Conservation (phyloP, 768 basidiomycete species). For the Naganishia randhawae region DNA sequence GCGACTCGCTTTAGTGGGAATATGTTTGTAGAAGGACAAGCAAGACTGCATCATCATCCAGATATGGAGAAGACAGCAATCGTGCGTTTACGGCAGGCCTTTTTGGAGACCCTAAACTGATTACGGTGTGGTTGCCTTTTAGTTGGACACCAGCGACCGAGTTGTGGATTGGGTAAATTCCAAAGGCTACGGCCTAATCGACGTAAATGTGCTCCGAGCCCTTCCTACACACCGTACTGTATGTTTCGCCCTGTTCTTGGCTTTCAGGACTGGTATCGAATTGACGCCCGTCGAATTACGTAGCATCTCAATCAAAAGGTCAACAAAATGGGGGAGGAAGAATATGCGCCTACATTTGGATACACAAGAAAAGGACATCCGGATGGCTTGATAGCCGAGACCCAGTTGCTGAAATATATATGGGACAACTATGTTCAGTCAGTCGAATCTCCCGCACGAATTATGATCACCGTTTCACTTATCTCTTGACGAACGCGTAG, state of each 20-base stretch:
- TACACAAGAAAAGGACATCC: conserved; percentile 1
- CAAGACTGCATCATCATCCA: conserved; percentile 8
- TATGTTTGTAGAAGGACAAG: conserved; percentile 20
- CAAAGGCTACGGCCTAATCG: conserved; percentile 69
- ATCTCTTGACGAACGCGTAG: conserved; percentile 52
- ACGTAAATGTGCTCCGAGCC: conserved; percentile 68
- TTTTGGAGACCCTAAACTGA: too few species aligned
- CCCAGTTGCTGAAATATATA: conserved; percentile 69
- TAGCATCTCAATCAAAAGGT: conserved; percentile 27
- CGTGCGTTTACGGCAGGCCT: not conserved
- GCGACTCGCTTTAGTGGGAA: conserved; percentile 2
- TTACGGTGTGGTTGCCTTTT: not conserved
- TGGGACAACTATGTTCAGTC: conserved; percentile 98
- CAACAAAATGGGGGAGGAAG: conserved; percentile 29
- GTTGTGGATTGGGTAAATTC: conserved; percentile 71
- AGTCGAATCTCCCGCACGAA: conserved; percentile 43
- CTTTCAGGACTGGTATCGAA: too few species aligned
- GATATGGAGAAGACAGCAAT: conserved; percentile 19
- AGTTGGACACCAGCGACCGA: conserved; percentile 82
- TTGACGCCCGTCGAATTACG: too few species aligned
- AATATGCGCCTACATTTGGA: conserved; percentile 11
- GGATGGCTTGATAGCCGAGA: conserved; percentile 19
- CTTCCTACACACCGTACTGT: conserved; percentile 40
- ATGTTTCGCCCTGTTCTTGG: conserved; percentile 7
- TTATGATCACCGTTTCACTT: not conserved